Evolutionary conservation across 129 eudicot species (phyloP), one percentile per base, ranked within the genome.

Genomic region (Flaveria linearis): DNA sequence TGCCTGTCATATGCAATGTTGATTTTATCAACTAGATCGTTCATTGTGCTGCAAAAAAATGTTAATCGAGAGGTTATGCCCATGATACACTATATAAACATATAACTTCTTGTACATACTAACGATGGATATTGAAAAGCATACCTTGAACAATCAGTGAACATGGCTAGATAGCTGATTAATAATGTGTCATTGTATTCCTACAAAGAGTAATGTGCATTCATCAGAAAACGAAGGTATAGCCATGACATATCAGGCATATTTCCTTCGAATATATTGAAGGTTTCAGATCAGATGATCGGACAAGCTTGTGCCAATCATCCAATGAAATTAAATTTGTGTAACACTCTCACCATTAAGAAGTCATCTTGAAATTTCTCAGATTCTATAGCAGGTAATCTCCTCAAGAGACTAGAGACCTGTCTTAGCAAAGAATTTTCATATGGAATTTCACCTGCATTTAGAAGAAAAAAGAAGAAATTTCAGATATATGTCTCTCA

Each of bases 111-210:
- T 11, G 42, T 14, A 26, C 68, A 61, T 61, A 15, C 12, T 25
- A 26, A 61, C 7, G 8, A 61, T 13, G 7, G 28, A 26, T 61
- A 61, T 26, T 3, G 2, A 61, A 17, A 63, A 8, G 25, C 82
- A 68, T 91, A 94, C 98, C 98, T 94, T 68, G 97, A 82, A 84
- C 98, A 91, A 81, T 94, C 87, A 77, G 98, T 91, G 82, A 91
- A 83, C 98, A 94, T 94, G 69, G 98, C 96, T 76, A 94, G 97
- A 77, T 94, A 94, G 74, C 91, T 84, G 58, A 94, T 84, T 82
- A 94, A 78, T 58, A 91, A 67, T 0, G 97, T 94, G 85, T 94
- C 97, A 73, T 87, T 94, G 82, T 94, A 91, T 78, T 91, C 98
- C 98, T 94, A 84, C 84, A 88, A 65, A 78, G 72, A 60, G 23